Evolutionary conservation across 768 basidiomycete genomes (phyloP).

Genomic region (Calocybe cyanea): DNA sequence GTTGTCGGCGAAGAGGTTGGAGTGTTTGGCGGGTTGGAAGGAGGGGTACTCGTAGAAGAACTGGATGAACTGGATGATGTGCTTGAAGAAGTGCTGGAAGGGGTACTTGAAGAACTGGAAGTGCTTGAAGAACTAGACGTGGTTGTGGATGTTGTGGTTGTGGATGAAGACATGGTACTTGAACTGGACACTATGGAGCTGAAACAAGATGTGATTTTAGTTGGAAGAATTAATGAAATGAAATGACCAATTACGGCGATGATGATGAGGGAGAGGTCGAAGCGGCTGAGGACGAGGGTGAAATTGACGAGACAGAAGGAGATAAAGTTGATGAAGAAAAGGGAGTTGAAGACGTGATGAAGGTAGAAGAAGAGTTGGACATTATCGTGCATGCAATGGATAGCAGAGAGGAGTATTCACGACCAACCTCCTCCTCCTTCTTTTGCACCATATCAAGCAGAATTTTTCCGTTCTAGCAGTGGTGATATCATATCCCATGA

Average conservation of each 20-base stretch:
- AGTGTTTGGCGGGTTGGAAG: constrained; percentile 16
- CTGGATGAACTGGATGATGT: constrained; percentile 19
- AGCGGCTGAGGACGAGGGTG: constrained; percentile 16
- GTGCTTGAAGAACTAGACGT: constrained; percentile 14
- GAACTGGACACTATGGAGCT: too few relatives aligned
- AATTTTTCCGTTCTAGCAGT: constrained; percentile 43
- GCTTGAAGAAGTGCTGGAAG: constrained; percentile 13
- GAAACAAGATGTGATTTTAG: too few relatives aligned
- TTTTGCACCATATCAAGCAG: constrained; percentile 62
- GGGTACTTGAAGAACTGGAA: constrained; percentile 14
- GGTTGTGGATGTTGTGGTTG: constrained; percentile 7
- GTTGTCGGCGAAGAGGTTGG: constrained; percentile 17
- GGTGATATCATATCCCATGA: constrained; percentile 70
- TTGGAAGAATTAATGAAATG: too few relatives aligned
- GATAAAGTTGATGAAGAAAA: too few relatives aligned
- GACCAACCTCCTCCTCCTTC: constrained; percentile 41
- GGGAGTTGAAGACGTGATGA: too few relatives aligned
- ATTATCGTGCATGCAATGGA: too few relatives aligned
- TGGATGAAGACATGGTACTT: constrained; percentile 6
- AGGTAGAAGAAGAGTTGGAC: too few relatives aligned
- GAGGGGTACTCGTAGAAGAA: constrained; percentile 13
- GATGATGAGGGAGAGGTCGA: constrained; percentile 14
- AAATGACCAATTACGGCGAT: background rate
- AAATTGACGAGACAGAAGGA: too few relatives aligned
- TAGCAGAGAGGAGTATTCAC: too few relatives aligned